These are phyloP conservation scores for Arthrobotrys conoides DNA, from an alignment of 2,329 filamentous ascomycete genomes.

Conservation along the genomic window DNA sequence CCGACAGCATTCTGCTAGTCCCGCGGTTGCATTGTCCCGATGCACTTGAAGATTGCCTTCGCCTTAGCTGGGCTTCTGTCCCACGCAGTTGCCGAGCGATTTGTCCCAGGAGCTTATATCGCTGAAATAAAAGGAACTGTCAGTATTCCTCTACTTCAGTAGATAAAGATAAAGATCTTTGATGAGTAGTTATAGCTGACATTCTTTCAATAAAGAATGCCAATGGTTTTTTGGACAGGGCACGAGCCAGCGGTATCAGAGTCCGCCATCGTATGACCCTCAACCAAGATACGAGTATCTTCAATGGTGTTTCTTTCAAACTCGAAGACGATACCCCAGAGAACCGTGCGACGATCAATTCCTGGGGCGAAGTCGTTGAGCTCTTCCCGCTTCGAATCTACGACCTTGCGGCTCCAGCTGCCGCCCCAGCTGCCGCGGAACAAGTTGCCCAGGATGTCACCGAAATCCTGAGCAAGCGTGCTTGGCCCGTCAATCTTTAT, in stretches of 20 bases:
- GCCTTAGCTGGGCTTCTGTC: neutral
- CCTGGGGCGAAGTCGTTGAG: conserved; percentile 46
- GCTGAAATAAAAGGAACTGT: neutral
- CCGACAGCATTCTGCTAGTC: neutral
- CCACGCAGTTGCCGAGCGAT: neutral
- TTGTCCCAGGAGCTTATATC: neutral
- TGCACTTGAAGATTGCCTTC: neutral
- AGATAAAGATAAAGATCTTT: neutral
- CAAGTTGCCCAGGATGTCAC: neutral
- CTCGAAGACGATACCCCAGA: conserved; percentile 50
- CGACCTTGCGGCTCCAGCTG: conserved; percentile 28
- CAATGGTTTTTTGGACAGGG: conserved; percentile 49
- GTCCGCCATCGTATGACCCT: conserved; percentile 49
- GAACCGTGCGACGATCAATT: conserved; percentile 51
- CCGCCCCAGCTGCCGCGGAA: neutral
- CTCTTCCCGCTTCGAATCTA: conserved; percentile 49
- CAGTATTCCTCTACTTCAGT: neutral
- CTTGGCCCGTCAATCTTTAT: conserved; percentile 21
- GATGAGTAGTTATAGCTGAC: neutral
- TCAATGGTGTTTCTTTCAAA: conserved; percentile 54
- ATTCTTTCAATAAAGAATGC: neutral
- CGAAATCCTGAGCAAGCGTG: neutral
- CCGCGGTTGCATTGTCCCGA: neutral
- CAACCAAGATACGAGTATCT: conserved; percentile 50
- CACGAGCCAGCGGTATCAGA: conserved; percentile 39